These are phyloP conservation scores for Primulina huaijiensis DNA, from an alignment of 257 asterid species.

Conservation along the genomic window DNA sequence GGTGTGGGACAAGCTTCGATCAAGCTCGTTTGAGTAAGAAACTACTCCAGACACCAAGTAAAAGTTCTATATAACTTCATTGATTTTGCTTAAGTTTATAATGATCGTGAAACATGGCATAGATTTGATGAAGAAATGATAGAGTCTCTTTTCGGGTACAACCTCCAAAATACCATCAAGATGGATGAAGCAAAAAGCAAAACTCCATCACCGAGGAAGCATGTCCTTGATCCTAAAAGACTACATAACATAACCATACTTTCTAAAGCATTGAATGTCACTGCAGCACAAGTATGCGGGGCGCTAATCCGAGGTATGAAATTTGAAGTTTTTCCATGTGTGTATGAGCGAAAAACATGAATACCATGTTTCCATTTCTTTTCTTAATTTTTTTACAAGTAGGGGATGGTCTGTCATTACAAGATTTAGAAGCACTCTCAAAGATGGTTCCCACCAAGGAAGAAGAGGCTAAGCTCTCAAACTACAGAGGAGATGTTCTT, in stretches of 20 bases:
- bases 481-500: slow-evolving; percentile 60
- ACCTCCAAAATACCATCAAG: slow-evolving; percentile 57
- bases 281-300: slow-evolving; percentile 71
- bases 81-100: slow-evolving; percentile 18
- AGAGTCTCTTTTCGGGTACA: slow-evolving; percentile 86
- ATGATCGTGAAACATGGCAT: slow-evolving; percentile 20
- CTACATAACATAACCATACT: slow-evolving; percentile 89
- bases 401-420: slow-evolving; percentile 84
- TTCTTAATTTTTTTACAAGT: slow-evolving; percentile 15
- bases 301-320: slow-evolving; percentile 65
- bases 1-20: slow-evolving; percentile 90
- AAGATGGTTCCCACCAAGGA: slow-evolving; percentile 91
- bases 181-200: slow-evolving; percentile 67
- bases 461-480: slow-evolving; percentile 68
- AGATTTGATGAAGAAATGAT: slow-evolving; percentile 97
- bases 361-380: neutral
- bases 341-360: neutral
- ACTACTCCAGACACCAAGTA: neutral
- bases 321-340: neutral
- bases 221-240: slow-evolving; percentile 91
- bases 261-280: slow-evolving; percentile 74
- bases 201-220: slow-evolving; percentile 84
- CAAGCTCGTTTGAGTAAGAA: slow-evolving; percentile 91
- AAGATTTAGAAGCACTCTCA: slow-evolving; percentile 81
- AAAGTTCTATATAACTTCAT: neutral